These are phyloP conservation scores for Termitomyces sp. DNA, from an alignment of 768 basidiomycete genomes.

Conservation along the genomic window DNA sequence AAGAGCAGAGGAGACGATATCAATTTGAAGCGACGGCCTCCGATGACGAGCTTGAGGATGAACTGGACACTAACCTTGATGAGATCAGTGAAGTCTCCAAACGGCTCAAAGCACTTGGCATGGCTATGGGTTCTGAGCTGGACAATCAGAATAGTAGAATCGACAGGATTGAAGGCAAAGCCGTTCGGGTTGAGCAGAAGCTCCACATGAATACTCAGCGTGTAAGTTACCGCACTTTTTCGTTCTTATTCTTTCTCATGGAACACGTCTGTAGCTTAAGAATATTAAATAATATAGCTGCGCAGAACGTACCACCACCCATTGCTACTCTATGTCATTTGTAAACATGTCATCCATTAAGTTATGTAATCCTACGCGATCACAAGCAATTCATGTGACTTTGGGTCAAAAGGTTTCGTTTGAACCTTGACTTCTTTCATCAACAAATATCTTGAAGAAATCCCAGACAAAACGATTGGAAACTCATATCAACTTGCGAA, in stretches of 20 bases:
- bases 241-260: slow-evolving; percentile 5
- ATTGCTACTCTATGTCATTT: neutral
- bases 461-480: neutral
- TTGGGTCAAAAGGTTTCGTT: neutral
- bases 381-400: slow-evolving; percentile 21
- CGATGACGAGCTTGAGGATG: slow-evolving; percentile 94
- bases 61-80: slow-evolving; percentile 87
- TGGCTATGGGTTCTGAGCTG: slow-evolving; percentile 85
- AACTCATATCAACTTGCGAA: neutral
- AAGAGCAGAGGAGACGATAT: slow-evolving; percentile 72
- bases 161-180: slow-evolving; percentile 74
- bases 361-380: slow-evolving; percentile 12
- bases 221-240: slow-evolving; percentile 38
- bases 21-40: slow-evolving; percentile 90
- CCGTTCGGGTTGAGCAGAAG: slow-evolving; percentile 67
- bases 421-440: neutral
- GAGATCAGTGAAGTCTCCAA: slow-evolving; percentile 79
- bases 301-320: neutral
- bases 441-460: neutral
- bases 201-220: slow-evolving; percentile 82
- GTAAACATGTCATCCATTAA: neutral
- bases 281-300: slow-evolving; percentile 43
- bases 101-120: slow-evolving; percentile 73
- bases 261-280: slow-evolving; percentile 45
- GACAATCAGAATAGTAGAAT: slow-evolving; percentile 83